These are phyloP conservation scores for Haplosporangium sp. DNA, from an alignment of 371 early-diverging fungal species.

Conservation along the genomic window DNA sequence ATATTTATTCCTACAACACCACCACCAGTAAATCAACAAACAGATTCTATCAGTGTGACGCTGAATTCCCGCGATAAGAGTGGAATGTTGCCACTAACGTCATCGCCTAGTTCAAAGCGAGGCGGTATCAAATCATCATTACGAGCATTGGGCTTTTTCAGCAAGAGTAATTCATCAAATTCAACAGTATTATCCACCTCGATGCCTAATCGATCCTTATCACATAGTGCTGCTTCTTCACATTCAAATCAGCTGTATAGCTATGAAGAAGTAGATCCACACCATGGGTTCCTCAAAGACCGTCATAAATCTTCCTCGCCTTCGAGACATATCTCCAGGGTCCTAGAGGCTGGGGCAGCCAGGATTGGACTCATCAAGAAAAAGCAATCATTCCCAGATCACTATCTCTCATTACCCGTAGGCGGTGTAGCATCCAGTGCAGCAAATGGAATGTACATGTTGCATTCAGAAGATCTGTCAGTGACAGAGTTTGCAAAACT, in stretches of 20 bases:
- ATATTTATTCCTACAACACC: slow-evolving; percentile 1
- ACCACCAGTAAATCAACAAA: background rate
- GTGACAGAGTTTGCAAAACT: slow-evolving; percentile 49
- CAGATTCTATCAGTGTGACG: slow-evolving; percentile 5
- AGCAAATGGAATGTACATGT: slow-evolving; percentile 23
- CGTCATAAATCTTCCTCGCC: slow-evolving; percentile 1
- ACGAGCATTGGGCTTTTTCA: background rate
- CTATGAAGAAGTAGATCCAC: background rate
- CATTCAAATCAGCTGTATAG: background rate
- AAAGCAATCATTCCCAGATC: slow-evolving; percentile 12
- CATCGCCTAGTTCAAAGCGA: slow-evolving; percentile 5
- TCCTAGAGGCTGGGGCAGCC: slow-evolving; percentile 12
- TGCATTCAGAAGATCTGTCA: slow-evolving; percentile 50
- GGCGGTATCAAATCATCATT: slow-evolving; percentile 14
- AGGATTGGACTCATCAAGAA: slow-evolving; percentile 28
- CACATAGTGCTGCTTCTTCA: background rate
- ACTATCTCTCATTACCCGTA: slow-evolving; percentile 44
- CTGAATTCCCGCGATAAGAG: background rate
- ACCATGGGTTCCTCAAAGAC: background rate
- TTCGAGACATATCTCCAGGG: slow-evolving; percentile 16
- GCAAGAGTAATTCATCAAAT: background rate
- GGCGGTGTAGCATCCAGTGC: slow-evolving; percentile 25
- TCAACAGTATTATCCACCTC: background rate
- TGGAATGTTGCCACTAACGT: slow-evolving; percentile 2
- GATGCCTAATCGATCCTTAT: background rate